Conservation (phyloP, 1,139 yeast species). For the Kazachstania sp. region DNA sequence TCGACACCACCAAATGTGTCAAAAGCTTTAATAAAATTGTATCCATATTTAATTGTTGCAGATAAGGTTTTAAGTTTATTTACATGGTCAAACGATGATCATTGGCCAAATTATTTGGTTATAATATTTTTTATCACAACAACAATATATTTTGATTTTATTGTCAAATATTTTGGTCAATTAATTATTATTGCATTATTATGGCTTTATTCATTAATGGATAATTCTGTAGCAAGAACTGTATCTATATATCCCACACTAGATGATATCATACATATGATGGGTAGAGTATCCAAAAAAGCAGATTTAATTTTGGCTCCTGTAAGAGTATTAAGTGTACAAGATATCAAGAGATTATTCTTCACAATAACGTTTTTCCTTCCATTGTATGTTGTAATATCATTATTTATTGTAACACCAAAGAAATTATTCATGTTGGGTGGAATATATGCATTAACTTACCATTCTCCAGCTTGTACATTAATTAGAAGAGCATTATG, state of each 20-base stretch:
- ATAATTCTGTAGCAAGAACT: slow-evolving; percentile 43
- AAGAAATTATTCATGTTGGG: slow-evolving; percentile 49
- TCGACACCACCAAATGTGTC: slow-evolving; percentile 91
- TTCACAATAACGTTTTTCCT: slow-evolving; percentile 82
- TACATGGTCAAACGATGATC: slow-evolving; percentile 88
- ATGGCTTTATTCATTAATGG: slow-evolving; percentile 57
- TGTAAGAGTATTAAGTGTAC: slow-evolving; percentile 60
- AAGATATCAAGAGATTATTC: slow-evolving; percentile 69
- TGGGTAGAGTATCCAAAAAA: slow-evolving; percentile 66
- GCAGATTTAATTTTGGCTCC: slow-evolving; percentile 74
- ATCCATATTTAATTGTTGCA: slow-evolving; percentile 71
- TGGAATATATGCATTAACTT: slow-evolving; percentile 63
- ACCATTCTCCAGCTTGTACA: slow-evolving; percentile 75
- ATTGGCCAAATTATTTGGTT: slow-evolving; percentile 61
- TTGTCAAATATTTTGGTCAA: slow-evolving; percentile 76
- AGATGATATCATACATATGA: slow-evolving; percentile 77
- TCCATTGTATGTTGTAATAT: slow-evolving; percentile 69
- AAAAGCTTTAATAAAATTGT: slow-evolving; percentile 69
- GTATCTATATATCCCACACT: slow-evolving; percentile 67
- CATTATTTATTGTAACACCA: slow-evolving; percentile 65
- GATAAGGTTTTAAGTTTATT: slow-evolving; percentile 62
- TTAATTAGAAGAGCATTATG: slow-evolving; percentile 74
- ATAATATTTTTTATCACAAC: slow-evolving; percentile 48
- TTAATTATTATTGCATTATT: slow-evolving; percentile 59
- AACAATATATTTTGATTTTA: slow-evolving; percentile 67